Evolutionary conservation across 2,329 filamentous ascomycete genomes (phyloP).

Genomic region (Thermothelomyces thermophilus): DNA sequence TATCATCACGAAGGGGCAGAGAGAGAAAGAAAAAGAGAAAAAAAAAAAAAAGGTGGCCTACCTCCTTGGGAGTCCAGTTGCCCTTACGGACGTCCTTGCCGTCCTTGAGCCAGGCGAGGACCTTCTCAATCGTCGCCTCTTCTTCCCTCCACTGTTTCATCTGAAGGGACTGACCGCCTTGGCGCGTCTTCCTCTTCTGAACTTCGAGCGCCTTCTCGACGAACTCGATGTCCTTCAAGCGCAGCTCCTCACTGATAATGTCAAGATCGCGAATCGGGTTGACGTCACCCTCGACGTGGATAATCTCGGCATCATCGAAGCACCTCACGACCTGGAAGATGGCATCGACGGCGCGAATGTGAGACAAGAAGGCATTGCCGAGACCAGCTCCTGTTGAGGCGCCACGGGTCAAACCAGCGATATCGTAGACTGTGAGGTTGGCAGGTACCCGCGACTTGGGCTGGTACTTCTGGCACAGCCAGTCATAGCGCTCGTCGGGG

Average conservation of each 20-base stretch:
- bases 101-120: slow-evolving; percentile 72
- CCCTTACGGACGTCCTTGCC: slow-evolving; percentile 93
- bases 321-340: slow-evolving; percentile 96
- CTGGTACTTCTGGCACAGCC: slow-evolving; percentile 93
- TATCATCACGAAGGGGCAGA: slow-evolving; percentile 75
- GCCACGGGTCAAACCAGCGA: slow-evolving; percentile 90
- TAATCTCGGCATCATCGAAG: slow-evolving; percentile 99
- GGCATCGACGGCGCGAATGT: slow-evolving; percentile 96
- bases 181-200: slow-evolving; percentile 87
- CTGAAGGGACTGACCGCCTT: slow-evolving; percentile 91
- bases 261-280: slow-evolving; percentile 89
- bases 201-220: slow-evolving; percentile 90
- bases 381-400: slow-evolving; percentile 96
- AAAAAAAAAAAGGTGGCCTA: slow-evolving; percentile 43
- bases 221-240: slow-evolving; percentile 98
- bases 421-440: slow-evolving; percentile 97
- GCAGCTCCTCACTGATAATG: slow-evolving; percentile 94
- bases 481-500: slow-evolving; percentile 92
- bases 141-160: slow-evolving; percentile 97
- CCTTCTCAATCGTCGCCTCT: slow-evolving; percentile 85
- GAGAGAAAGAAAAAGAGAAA: background rate
- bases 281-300: slow-evolving; percentile 98
- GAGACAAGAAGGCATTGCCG: slow-evolving; percentile 95
- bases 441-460: slow-evolving; percentile 96
- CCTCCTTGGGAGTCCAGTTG: slow-evolving; percentile 89